phyloP scores from a whole-genome alignment of 495 filamentous ascomycete genomes.

The Talaromyces wortmannii region DNA sequence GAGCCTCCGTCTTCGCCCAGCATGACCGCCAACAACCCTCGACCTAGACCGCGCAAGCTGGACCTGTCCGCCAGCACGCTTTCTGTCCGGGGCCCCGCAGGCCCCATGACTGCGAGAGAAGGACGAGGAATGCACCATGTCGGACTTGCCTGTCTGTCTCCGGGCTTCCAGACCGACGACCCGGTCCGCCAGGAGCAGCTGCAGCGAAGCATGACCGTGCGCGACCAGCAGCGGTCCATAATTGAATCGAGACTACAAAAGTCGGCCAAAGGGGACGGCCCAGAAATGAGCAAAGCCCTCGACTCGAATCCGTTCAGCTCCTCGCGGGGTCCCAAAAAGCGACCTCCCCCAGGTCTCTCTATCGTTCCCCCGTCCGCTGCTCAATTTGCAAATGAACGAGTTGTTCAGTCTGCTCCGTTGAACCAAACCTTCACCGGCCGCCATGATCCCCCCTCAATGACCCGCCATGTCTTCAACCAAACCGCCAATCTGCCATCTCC shows the following conservation, averaged over 20 bases:
- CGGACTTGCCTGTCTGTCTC: constrained; percentile 88
- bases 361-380: constrained; percentile 96
- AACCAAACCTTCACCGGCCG: constrained; percentile 92
- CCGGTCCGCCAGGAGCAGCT: constrained; percentile 94
- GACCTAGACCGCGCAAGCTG: constrained; percentile 82
- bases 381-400: constrained; percentile 90
- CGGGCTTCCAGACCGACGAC: constrained; percentile 92
- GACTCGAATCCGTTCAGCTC: constrained; percentile 45
- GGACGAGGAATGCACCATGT: constrained; percentile 83
- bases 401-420: constrained; percentile 95
- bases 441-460: constrained; percentile 73
- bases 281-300: constrained; percentile 50
- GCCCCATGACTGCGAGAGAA: constrained; percentile 74
- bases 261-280: constrained; percentile 67
- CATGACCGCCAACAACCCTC: constrained; percentile 51
- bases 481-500: constrained; percentile 79
- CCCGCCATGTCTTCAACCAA: constrained; percentile 77
- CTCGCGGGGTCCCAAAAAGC: constrained; percentile 65
- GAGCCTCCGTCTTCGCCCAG: constrained; percentile 82
- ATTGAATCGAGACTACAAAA: constrained; percentile 90
- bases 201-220: constrained; percentile 85
- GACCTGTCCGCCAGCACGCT: constrained; percentile 71
- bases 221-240: constrained; percentile 89
- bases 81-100: constrained; percentile 59
- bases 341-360: constrained; percentile 81